Evolutionary conservation across 2,329 filamentous ascomycete species (phyloP).

Genomic region (Ascocoryne sarcoides): DNA sequence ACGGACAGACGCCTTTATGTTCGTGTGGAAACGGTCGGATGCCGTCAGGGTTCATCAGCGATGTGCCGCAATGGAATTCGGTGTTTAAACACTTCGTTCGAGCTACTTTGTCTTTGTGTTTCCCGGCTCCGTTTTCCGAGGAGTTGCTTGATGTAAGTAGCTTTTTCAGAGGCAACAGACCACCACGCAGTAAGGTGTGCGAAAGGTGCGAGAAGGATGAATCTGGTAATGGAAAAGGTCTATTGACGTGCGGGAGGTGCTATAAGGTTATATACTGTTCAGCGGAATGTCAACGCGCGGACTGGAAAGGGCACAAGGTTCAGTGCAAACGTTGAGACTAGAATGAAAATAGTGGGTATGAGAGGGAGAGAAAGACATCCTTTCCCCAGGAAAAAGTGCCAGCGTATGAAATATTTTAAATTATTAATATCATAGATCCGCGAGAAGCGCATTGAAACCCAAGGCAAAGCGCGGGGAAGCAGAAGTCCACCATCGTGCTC

Average conservation of each 20-base stretch:
- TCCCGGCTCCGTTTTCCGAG: conserved; percentile 2
- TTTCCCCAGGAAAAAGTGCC: too few species aligned
- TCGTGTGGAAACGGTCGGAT: conserved; percentile 6
- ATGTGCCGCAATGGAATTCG: conserved; percentile 1
- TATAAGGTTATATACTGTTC: background rate
- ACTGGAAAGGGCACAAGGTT: background rate
- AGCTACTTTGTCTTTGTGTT: conserved; percentile 5
- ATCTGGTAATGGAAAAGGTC: background rate
- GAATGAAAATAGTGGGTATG: too few species aligned
- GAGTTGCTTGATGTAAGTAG: background rate
- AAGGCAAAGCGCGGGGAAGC: too few species aligned
- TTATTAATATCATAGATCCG: too few species aligned
- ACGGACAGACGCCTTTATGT: conserved; percentile 1
- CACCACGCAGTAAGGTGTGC: background rate
- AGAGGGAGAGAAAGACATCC: too few species aligned
- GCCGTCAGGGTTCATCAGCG: conserved; percentile 5
- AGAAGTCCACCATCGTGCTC: too few species aligned
- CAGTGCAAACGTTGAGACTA: too few species aligned
- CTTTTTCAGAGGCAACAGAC: background rate
- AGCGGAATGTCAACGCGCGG: background rate
- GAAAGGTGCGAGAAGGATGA: background rate
- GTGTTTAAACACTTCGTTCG: conserved; percentile 1
- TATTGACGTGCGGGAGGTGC: background rate
- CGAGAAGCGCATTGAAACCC: too few species aligned
- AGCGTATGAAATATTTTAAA: too few species aligned